A percentile compares a stretch with the other conserved stretches of the same genome.
Conservation (phyloP, 106 monocot genomes). For the Iris macrosiphon region DNA sequence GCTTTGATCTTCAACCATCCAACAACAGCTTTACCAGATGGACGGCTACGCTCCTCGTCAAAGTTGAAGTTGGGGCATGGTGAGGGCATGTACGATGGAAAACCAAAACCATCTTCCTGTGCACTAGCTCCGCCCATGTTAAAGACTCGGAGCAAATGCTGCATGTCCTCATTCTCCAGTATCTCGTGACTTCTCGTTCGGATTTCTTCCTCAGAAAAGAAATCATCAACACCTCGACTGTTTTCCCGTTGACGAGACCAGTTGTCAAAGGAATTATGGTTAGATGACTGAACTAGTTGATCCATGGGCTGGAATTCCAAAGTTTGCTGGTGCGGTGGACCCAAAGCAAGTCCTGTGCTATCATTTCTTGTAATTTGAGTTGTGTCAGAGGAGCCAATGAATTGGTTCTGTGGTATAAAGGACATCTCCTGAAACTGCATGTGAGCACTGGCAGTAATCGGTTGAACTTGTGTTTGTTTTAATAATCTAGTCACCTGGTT, state of each 20-base stretch:
- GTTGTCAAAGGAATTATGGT: slow-evolving; percentile 14
- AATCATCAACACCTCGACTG: slow-evolving; percentile 17
- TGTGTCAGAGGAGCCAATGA: slow-evolving; percentile 10
- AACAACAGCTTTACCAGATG: slow-evolving; percentile 58
- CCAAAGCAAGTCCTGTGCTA: slow-evolving; percentile 27
- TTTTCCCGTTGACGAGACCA: slow-evolving; percentile 15
- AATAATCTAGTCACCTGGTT: slow-evolving; percentile 6
- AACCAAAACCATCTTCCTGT: slow-evolving; percentile 33
- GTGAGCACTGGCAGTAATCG: not conserved
- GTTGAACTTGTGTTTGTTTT: not conserved
- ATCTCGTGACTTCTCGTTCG: slow-evolving; percentile 49
- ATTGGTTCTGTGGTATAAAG: slow-evolving; percentile 24
- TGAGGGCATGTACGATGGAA: slow-evolving; percentile 28
- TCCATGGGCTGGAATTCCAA: slow-evolving; percentile 5
- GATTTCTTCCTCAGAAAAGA: slow-evolving; percentile 49
- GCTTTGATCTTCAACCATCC: slow-evolving; percentile 78
- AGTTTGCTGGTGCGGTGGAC: slow-evolving; percentile 20
- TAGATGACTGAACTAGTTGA: slow-evolving; percentile 13
- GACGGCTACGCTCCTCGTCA: slow-evolving; percentile 27
- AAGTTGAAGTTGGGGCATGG: slow-evolving; percentile 26
- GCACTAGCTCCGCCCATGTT: slow-evolving; percentile 45
- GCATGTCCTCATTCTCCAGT: slow-evolving; percentile 62
- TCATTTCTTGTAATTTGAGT: slow-evolving; percentile 28
- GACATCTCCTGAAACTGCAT: slow-evolving; percentile 21
- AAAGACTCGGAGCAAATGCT: slow-evolving; percentile 44